Evolutionary conservation across 306 rosid genomes (phyloP).

Genomic region (cucumber (Cucumis sativus)): Cucumber_9930_V3 NC_026656.2:7005501-7006000

Average conservation of each 20-base stretch:
- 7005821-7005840: no score
- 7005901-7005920: no score
- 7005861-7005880: no score
- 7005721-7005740: not conserved
- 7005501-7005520: slow-evolving; percentile 32
- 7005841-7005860: no score
- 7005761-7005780: not conserved
- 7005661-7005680: not conserved
- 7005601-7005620: not conserved
- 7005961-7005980: no score
- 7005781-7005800: no score
- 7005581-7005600: not conserved
- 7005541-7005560: not conserved
- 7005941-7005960: no score
- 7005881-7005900: no score
- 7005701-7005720: not conserved
- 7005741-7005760: no score
- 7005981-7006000: no score
- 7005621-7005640: not conserved
- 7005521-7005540: not conserved
- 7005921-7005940: no score
- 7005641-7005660: not conserved
- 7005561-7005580: not conserved
- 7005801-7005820: no score
- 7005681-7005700: not conserved